Evolutionary conservation across 805 yeast species (phyloP), one percentile per base, ranked within the genome.

Genomic region (Candida golubevii): DNA sequence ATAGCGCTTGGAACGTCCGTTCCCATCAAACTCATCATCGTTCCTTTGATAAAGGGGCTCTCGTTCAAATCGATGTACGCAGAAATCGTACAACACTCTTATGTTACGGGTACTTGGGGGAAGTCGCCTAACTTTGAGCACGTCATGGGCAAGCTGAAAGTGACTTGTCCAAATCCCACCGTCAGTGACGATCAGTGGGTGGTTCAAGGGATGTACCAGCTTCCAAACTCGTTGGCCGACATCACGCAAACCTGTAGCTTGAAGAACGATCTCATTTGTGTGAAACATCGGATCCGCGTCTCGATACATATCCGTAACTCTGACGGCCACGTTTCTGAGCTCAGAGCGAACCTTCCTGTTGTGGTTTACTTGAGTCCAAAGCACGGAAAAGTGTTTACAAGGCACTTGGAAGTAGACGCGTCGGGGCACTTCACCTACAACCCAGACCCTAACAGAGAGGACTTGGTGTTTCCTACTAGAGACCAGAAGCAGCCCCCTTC

Each of bases 331-430:
- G 59, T 64, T 2, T 72, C 78, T 41, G 80, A 77, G 51, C 63
- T 78, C 29, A 62, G 78, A 39, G 78, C 82, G 9, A 77, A 75
- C 48, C 57, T 78, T 35, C 82, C 82, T 0, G 58, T 78, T 1
- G 52, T 55, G 31, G 55, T 77, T 4, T 75, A 71, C 46, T 56
- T 76, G 13, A 68, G 74, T 42, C 65, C 75, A 4, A 63, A 64
- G 37, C 58, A 62, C 54, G 75, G 75, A 2, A 59, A 59, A 39
- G 69, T 64, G 7, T 50, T 55, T n/a, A 69, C 72, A 1, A 51
- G 53, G 14, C 69, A 65, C 43, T 62, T 50, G 46, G 67, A 61
- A 13, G 49, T 66, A 2, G 71, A 69, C 26, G 53, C 57, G 31
- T 39, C 37, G 26, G 69, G 68, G 11, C 36, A 51, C 2, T 57